A percentile compares a stretch with the other conserved stretches of the same genome.
Conservation (phyloP, 345 rosid genomes). For the Bruguiera parviflora region DNA sequence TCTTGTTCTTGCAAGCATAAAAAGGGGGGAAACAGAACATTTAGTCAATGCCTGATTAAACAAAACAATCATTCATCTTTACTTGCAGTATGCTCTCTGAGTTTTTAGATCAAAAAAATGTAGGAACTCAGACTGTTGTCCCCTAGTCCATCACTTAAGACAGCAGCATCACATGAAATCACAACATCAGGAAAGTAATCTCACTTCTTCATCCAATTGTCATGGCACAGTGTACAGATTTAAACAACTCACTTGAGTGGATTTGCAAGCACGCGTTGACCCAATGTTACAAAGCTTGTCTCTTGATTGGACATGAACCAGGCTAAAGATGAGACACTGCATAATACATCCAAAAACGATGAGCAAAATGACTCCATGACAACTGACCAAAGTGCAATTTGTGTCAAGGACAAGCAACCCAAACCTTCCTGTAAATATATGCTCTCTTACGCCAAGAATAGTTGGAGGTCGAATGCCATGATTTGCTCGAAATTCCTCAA, state of each 20-base stretch:
- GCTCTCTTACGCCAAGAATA: slow-evolving; percentile 93
- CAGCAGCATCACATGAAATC: neutral
- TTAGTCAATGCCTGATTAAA: too few relatives aligned
- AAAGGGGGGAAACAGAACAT: too few relatives aligned
- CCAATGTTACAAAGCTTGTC: slow-evolving; percentile 96
- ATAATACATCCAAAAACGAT: slow-evolving; percentile 24
- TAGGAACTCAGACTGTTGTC: too few relatives aligned
- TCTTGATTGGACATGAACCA: slow-evolving; percentile 99
- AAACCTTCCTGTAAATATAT: slow-evolving; percentile 96
- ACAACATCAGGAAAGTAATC: neutral
- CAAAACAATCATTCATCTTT: too few relatives aligned
- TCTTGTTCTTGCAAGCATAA: too few relatives aligned
- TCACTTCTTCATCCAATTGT: neutral
- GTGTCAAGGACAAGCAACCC: slow-evolving; percentile 17
- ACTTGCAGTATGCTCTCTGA: too few relatives aligned
- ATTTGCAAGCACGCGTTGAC: slow-evolving; percentile 85
- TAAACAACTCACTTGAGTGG: slow-evolving; percentile 80
- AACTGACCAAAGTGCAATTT: slow-evolving; percentile 4
- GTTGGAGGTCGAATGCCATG: slow-evolving; percentile 97
- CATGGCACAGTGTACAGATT: neutral
- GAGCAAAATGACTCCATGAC: slow-evolving; percentile 17
- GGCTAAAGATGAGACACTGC: slow-evolving; percentile 98
- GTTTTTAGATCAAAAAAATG: too few relatives aligned
- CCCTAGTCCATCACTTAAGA: neutral
- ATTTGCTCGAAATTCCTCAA: slow-evolving; percentile 81